Evolutionary conservation across 2,329 filamentous ascomycete species (phyloP).

Genomic region (Ceratocystiopsis brevicomis): DNA sequence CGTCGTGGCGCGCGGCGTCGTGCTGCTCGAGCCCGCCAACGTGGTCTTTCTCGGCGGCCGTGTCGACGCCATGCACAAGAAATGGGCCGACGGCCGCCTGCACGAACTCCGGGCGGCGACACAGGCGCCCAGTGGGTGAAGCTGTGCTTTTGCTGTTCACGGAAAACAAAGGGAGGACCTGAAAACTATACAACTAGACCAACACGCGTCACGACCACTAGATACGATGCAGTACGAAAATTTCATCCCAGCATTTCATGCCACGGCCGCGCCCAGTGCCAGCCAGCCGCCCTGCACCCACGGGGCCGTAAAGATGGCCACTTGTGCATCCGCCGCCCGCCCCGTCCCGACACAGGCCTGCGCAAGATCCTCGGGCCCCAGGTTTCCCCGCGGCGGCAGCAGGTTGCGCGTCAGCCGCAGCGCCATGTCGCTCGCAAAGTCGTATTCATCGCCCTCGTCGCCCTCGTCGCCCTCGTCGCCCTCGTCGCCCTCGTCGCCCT

Average conservation of each 20-base stretch:
- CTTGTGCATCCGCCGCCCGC: slow-evolving; percentile 53
- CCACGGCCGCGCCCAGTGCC: slow-evolving; percentile 26
- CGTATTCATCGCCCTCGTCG: slow-evolving; percentile 23
- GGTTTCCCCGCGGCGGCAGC: slow-evolving; percentile 50
- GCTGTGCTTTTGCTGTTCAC: too few relatives aligned
- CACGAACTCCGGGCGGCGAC: slow-evolving; percentile 42
- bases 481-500: slow-evolving; percentile 11
- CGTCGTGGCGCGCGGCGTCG: slow-evolving; percentile 51
- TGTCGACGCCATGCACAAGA: slow-evolving; percentile 60
- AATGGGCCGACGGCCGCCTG: slow-evolving; percentile 57
- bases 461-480: slow-evolving; percentile 20
- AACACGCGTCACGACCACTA: neutral
- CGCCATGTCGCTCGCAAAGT: slow-evolving; percentile 54
- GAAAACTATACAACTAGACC: neutral
- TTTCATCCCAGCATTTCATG: neutral
- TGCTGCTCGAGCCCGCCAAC: slow-evolving; percentile 55
- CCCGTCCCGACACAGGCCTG: slow-evolving; percentile 58
- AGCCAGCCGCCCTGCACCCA: slow-evolving; percentile 54
- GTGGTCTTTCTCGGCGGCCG: slow-evolving; percentile 71
- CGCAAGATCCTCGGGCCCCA: slow-evolving; percentile 52
- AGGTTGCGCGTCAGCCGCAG: slow-evolving; percentile 57
- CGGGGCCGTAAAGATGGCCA: slow-evolving; percentile 60
- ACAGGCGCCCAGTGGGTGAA: neutral
- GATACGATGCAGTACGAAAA: neutral
- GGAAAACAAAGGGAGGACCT: too few relatives aligned